Evolutionary conservation across 2,329 filamentous ascomycete genomes (phyloP).

Genomic region (Aspergillus brasiliensis): DNA sequence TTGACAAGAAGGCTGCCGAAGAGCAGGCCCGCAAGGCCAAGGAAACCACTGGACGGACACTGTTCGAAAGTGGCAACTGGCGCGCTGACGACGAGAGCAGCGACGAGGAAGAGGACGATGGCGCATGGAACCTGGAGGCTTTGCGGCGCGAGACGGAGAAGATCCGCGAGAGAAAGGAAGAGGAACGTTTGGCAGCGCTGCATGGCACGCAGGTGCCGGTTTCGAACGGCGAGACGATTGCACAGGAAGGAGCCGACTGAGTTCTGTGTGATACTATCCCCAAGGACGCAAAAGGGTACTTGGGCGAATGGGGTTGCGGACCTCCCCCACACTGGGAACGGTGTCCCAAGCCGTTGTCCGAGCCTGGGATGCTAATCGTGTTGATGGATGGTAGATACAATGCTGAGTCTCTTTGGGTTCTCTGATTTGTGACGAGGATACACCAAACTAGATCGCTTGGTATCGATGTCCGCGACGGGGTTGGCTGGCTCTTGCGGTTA

Average conservation of each 20-base stretch:
- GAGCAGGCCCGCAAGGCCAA: constrained; percentile 87
- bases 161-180: constrained; percentile 72
- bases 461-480: constrained; percentile 25
- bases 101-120: constrained; percentile 55
- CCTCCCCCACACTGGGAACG: constrained; percentile 25
- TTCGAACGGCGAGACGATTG: constrained; percentile 21
- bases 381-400: constrained; percentile 31
- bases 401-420: constrained; percentile 18
- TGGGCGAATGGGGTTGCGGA: constrained; percentile 30
- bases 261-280: constrained; percentile 10
- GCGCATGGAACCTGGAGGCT: constrained; percentile 76
- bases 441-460: constrained; percentile 16
- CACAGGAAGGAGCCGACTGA: constrained; percentile 34
- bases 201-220: constrained; percentile 30
- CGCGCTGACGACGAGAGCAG: constrained; percentile 65
- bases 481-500: constrained; percentile 27
- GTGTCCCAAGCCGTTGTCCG: constrained; percentile 21
- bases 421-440: constrained; percentile 1
- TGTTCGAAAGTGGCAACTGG: constrained; percentile 98
- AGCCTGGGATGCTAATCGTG: constrained; percentile 25
- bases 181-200: constrained; percentile 60
- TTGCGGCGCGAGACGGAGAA: constrained; percentile 83
- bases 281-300: constrained; percentile 26
- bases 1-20: constrained; percentile 95
- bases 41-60: constrained; percentile 89